These are phyloP conservation scores for Candida fluviatilis DNA, from an alignment of 805 yeast genomes.

Conservation along the genomic window DNA sequence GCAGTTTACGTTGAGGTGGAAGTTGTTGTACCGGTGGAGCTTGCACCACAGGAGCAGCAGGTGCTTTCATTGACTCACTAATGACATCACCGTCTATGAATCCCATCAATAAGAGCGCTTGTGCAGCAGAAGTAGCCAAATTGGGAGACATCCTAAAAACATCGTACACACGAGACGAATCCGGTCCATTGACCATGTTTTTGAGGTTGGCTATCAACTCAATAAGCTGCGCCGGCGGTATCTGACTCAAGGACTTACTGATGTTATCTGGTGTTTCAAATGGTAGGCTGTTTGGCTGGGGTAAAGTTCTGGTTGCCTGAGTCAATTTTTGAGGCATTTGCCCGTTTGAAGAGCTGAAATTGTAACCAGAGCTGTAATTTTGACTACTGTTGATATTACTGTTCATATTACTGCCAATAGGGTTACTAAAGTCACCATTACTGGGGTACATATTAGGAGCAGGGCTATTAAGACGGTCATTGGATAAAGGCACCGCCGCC, in stretches of 20 bases:
- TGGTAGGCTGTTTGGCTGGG: slow-evolving; percentile 42
- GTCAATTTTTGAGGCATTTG: slow-evolving; percentile 46
- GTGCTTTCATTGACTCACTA: slow-evolving; percentile 46
- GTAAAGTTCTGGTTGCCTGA: slow-evolving; percentile 54
- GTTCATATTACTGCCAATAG: neutral
- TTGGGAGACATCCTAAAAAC: slow-evolving; percentile 51
- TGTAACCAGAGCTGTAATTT: neutral
- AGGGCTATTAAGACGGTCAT: slow-evolving; percentile 1
- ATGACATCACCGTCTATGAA: slow-evolving; percentile 66
- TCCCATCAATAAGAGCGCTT: slow-evolving; percentile 74
- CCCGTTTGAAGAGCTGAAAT: neutral
- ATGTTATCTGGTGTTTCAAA: slow-evolving; percentile 54
- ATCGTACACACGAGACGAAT: slow-evolving; percentile 47
- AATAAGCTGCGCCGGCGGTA: slow-evolving; percentile 68
- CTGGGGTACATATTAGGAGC: neutral
- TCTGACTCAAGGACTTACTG: slow-evolving; percentile 54
- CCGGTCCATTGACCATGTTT: slow-evolving; percentile 48
- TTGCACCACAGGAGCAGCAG: slow-evolving; percentile 13
- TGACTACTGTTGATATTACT: neutral
- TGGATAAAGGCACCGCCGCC: slow-evolving; percentile 1
- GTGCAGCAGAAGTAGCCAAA: slow-evolving; percentile 65
- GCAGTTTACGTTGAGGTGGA: slow-evolving; percentile 6
- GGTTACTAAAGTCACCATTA: neutral
- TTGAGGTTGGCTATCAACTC: slow-evolving; percentile 67
- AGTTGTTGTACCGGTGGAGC: slow-evolving; percentile 15